phyloP scores from a whole-genome alignment of 495 filamentous ascomycete genomes.

The Trichoderma reesei region DNA sequence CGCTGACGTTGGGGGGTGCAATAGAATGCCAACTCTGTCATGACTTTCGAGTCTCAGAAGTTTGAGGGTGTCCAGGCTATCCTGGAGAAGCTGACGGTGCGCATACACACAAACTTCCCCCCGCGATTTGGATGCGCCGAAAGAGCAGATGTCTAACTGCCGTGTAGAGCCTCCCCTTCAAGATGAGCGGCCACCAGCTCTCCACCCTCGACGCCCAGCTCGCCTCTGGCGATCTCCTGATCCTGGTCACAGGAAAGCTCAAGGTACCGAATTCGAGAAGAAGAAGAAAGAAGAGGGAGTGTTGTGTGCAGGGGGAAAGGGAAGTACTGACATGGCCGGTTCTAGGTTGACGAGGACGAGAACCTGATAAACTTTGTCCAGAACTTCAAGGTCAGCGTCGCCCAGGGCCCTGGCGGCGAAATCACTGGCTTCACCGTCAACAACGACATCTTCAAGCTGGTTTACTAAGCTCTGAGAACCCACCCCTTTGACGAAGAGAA shows the following conservation, averaged over 20 bases:
- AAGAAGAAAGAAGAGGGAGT: neutral
- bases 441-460: conserved; percentile 87
- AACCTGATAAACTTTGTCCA: conserved; percentile 80
- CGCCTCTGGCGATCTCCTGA: conserved; percentile 53
- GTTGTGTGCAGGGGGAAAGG: neutral
- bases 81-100: conserved; percentile 66
- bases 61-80: conserved; percentile 52
- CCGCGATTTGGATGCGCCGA: neutral
- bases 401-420: conserved; percentile 46
- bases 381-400: conserved; percentile 59
- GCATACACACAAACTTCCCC: neutral
- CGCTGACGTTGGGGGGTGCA: conserved; percentile 2
- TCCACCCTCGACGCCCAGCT: conserved; percentile 65
- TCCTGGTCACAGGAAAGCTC: conserved; percentile 76
- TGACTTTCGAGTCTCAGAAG: conserved; percentile 74
- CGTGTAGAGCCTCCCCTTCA: conserved; percentile 63
- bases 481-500: neutral
- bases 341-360: conserved; percentile 70
- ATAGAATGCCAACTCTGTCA: conserved; percentile 77
- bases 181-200: conserved; percentile 62
- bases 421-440: conserved; percentile 56
- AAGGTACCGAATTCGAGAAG: conserved; percentile 46
- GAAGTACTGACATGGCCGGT: neutral
- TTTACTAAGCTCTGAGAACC: conserved; percentile 41
- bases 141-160: neutral